A percentile compares a stretch with the other conserved stretches of the same genome.
Conservation (phyloP, 2,329 filamentous ascomycete genomes). For the Penicillium brevicompactum region DNA sequence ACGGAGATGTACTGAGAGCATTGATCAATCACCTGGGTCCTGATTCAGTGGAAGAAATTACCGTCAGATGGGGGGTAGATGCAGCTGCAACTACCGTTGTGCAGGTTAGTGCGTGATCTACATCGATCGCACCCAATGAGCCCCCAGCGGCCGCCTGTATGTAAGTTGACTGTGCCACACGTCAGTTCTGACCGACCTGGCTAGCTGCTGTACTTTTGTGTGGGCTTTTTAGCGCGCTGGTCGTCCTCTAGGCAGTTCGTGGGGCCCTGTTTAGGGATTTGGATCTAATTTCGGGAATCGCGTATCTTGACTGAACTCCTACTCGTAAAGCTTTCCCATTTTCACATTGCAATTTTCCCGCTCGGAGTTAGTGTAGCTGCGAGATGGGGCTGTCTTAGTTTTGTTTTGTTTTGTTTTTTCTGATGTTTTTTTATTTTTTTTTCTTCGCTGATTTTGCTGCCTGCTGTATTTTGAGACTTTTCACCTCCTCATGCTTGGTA, state of each 20-base stretch:
- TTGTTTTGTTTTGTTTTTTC: not conserved
- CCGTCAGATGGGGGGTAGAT: not conserved
- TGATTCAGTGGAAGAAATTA: not conserved
- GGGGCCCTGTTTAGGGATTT: too few species aligned
- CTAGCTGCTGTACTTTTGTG: not conserved
- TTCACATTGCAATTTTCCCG: too few species aligned
- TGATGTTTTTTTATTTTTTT: not conserved
- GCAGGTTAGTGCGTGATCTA: constrained; percentile 3
- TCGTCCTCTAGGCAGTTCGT: too few species aligned
- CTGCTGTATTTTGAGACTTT: not conserved
- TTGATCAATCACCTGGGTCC: not conserved
- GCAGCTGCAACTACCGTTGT: not conserved
- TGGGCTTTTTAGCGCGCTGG: not conserved
- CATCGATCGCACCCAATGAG: constrained; percentile 2
- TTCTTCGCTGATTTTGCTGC: not conserved
- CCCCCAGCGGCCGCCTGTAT: not conserved
- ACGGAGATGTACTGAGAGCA: too few species aligned
- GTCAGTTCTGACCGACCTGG: not conserved
- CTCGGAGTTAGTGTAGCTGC: not conserved
- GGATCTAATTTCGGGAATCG: too few species aligned
- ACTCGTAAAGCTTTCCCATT: too few species aligned
- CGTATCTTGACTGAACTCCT: too few species aligned
- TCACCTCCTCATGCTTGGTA: not conserved
- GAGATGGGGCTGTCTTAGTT: not conserved
- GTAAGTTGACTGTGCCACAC: constrained; percentile 10